Conservation (phyloP, 1,139 yeast genomes). For the Barnettozyma hawaiiensis region DNA sequence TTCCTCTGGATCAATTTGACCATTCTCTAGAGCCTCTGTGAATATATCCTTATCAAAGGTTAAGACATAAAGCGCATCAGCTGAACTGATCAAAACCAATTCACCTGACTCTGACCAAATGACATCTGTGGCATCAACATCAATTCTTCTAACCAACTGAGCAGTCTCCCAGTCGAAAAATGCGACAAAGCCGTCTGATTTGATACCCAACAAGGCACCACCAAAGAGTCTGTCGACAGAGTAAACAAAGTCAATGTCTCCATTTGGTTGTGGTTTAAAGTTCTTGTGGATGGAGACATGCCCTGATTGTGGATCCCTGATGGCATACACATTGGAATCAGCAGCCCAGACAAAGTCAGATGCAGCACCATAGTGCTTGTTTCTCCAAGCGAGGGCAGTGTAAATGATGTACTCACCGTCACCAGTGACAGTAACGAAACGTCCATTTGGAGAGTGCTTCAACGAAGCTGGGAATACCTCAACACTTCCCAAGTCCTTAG, state of each 20-base stretch:
- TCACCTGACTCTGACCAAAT: constrained; percentile 95
- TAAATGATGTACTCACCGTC: constrained; percentile 96
- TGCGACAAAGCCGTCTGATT: constrained; percentile 73
- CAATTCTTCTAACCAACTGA: constrained; percentile 73
- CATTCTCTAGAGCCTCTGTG: constrained; percentile 55
- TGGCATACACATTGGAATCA: constrained; percentile 83
- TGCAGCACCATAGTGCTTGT: constrained; percentile 87
- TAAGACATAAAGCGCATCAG: constrained; percentile 76
- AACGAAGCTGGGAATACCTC: constrained; percentile 88
- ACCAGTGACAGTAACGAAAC: constrained; percentile 95
- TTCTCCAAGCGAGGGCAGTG: constrained; percentile 97
- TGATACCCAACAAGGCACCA: constrained; percentile 81
- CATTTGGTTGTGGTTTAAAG: constrained; percentile 69
- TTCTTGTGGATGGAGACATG: constrained; percentile 71
- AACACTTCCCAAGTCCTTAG: constrained; percentile 85
- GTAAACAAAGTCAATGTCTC: constrained; percentile 60
- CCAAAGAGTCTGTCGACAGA: constrained; percentile 79
- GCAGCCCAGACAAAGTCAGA: constrained; percentile 92
- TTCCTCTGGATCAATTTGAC: constrained; percentile 66
- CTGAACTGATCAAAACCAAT: constrained; percentile 69
- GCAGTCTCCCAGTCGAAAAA: constrained; percentile 96
- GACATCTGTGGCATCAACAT: constrained; percentile 73
- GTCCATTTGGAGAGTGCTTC: constrained; percentile 92
- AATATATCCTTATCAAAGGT: constrained; percentile 65
- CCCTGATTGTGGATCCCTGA: constrained; percentile 57